Evolutionary conservation across 208 protist genomes (phyloP), one percentile per base, ranked within the genome.

Genomic region (Trypanosoma caninum): DNA sequence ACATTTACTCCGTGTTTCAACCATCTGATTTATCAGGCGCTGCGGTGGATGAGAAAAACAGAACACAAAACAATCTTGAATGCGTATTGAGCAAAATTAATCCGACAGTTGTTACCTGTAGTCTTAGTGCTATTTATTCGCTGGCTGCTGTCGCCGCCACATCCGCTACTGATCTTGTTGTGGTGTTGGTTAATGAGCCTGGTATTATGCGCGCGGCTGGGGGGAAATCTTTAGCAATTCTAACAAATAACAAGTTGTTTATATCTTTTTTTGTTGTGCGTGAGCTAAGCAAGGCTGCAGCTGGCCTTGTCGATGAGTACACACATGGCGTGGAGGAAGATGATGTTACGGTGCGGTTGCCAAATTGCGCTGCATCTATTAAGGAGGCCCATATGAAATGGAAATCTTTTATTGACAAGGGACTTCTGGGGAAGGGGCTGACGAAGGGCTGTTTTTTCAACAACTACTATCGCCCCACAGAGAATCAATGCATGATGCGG

Each of bases 1-100:
- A 80, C 44, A 55, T 90, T 11, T 87, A 90, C 64, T 69, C 76
- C 31, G 65, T 90, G 6, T 90, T 77, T 67, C 54, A 84, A 45
- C 38, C 56, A 1, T 84, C 76, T n/a, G 11, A 34, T 6, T 69
- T 69, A 0, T 38, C 56, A 2, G 79, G 70, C 0, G 72, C 68
- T 0, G 22, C 22, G 25, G 6, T 4, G n/a, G 22, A 23, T 23
- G 23, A 16, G 22, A 14, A 27, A 1, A 37, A 31, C 8, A 18
- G 27, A 8, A 65, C 72, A 23, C 20, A 53, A 10, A 82, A 80
- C 53, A 84, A 87, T 65, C 53, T 82, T 20, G 46, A 46, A 56
- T 87, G 79, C 61, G 11, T 41, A 25, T 69, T 82, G 30, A 67
- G 68, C 14, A 65, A 57, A 5, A 64, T 76, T 5, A 69, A 84